These are phyloP conservation scores for Thraustochytrium sp. DNA, from an alignment of 352 stramenopile genomes.

Conservation along the genomic window DNA sequence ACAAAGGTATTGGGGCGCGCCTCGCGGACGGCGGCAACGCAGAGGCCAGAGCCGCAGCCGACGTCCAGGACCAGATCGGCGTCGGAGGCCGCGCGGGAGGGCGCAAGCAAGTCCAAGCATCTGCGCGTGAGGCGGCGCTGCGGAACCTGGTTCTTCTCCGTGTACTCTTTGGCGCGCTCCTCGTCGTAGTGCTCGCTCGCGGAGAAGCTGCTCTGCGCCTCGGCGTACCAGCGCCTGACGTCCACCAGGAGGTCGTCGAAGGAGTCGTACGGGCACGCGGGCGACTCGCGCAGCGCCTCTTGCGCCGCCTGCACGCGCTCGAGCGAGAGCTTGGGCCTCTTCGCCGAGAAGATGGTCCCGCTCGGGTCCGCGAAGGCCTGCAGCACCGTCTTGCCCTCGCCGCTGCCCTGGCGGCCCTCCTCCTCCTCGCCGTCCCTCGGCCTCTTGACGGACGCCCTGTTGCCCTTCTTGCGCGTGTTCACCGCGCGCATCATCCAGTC, in stretches of 20 bases:
- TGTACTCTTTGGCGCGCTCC: neutral
- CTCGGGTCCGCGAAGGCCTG: neutral
- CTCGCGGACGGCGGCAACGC: neutral
- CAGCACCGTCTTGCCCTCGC: neutral
- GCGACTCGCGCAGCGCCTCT: neutral
- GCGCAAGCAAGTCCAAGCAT: neutral
- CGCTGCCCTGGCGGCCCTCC: neutral
- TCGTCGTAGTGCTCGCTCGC: slow-evolving; percentile 23
- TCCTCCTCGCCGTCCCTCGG: neutral
- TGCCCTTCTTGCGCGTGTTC: neutral
- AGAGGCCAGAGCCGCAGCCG: slow-evolving; percentile 18
- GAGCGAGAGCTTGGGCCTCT: neutral
- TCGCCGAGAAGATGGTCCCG: neutral
- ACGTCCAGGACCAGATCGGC: slow-evolving; percentile 13
- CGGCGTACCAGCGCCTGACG: neutral
- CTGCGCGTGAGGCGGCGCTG: neutral
- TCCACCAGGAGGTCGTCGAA: slow-evolving; percentile 1
- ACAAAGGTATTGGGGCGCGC: neutral
- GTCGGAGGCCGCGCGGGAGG: neutral
- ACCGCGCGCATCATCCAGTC: neutral
- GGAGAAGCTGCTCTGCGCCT: neutral
- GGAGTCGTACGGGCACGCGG: neutral
- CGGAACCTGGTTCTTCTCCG: neutral
- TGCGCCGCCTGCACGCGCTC: neutral
- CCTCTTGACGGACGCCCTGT: neutral